A percentile compares a stretch with the other conserved stretches of the same genome.
phyloP scores from a whole-genome alignment of 2,329 filamentous ascomycete species.

The Neonectria neomacrospora region DNA sequence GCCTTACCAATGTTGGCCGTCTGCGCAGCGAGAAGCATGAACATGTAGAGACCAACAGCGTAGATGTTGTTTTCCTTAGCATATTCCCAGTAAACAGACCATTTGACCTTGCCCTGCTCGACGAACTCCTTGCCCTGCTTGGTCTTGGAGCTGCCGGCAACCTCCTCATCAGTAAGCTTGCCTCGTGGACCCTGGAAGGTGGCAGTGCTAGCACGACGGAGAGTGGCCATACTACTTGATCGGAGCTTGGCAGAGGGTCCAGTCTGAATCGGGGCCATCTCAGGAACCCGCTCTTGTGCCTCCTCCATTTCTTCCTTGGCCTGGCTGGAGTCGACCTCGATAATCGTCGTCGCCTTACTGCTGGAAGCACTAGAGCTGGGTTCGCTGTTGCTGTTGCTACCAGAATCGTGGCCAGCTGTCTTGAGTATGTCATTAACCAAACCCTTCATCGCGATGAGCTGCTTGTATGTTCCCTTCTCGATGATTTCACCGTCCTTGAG shows the following conservation, averaged over 20 bases:
- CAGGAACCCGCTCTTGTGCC: constrained; percentile 79
- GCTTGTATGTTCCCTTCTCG: constrained; percentile 89
- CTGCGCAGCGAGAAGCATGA: constrained; percentile 82
- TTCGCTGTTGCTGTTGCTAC: constrained; percentile 50
- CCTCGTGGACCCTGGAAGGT: constrained; percentile 89
- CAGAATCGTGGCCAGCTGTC: constrained; percentile 72
- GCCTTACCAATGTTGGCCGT: constrained; percentile 79
- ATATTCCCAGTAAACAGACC: constrained; percentile 91
- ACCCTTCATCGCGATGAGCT: constrained; percentile 93
- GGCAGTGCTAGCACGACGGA: constrained; percentile 90
- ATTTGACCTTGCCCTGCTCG: constrained; percentile 98
- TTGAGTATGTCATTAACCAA: constrained; percentile 87
- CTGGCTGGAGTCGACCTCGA: constrained; percentile 61
- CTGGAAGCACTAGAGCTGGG: constrained; percentile 57
- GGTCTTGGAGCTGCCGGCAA: constrained; percentile 76
- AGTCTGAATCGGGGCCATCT: constrained; percentile 78
- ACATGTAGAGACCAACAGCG: constrained; percentile 83
- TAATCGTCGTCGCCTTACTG: constrained; percentile 69
- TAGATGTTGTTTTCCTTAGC: constrained; percentile 91
- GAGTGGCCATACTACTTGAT: constrained; percentile 78
- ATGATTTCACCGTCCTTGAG: constrained; percentile 84
- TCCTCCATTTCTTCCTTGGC: constrained; percentile 78
- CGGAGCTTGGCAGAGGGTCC: constrained; percentile 65
- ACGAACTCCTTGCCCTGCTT: constrained; percentile 88
- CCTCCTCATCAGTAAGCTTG: constrained; percentile 86